These are phyloP conservation scores for Aspergillus nomiae DNA, from an alignment of 2,329 filamentous ascomycete genomes.

Conservation along the genomic window DNA sequence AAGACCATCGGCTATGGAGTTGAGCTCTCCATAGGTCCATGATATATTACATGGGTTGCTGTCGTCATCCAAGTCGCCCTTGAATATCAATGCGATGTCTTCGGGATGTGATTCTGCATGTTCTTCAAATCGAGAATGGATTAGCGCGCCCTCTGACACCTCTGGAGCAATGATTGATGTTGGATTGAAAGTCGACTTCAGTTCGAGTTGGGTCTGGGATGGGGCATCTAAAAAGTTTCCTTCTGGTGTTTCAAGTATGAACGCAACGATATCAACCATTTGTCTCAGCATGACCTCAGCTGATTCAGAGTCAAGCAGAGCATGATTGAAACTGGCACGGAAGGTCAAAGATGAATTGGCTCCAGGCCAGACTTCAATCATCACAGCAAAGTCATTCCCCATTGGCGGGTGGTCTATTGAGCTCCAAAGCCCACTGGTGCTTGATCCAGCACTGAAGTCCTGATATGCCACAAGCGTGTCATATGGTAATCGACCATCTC, in stretches of 20 bases:
- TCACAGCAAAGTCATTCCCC: constrained; percentile 35
- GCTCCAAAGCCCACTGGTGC: constrained; percentile 19
- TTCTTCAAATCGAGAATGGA: constrained; percentile 34
- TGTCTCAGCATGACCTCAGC: constrained; percentile 30
- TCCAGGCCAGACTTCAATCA: constrained; percentile 34
- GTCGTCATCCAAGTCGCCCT: constrained; percentile 26
- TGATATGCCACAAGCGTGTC: constrained; percentile 40
- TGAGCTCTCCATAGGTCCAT: constrained; percentile 40
- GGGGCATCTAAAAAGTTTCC: constrained; percentile 21
- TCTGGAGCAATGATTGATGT: constrained; percentile 12
- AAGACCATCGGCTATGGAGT: constrained; percentile 35
- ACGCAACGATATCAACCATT: constrained; percentile 28
- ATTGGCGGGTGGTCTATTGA: constrained; percentile 27
- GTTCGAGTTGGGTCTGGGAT: constrained; percentile 9
- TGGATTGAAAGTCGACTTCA: constrained; percentile 27
- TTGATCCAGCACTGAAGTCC: constrained; percentile 27
- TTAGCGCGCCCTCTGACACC: constrained; percentile 16
- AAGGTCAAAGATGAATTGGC: constrained; percentile 26
- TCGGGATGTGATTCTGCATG: constrained; percentile 27
- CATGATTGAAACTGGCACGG: constrained; percentile 30
- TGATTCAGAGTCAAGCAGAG: constrained; percentile 24
- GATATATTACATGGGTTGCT: constrained; percentile 20
- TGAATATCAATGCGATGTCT: constrained; percentile 31
- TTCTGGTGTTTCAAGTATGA: constrained; percentile 26
- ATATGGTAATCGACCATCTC: constrained; percentile 33